Conservation (phyloP, 495 filamentous ascomycete species). For the Penicillium longicatenatum region DNA sequence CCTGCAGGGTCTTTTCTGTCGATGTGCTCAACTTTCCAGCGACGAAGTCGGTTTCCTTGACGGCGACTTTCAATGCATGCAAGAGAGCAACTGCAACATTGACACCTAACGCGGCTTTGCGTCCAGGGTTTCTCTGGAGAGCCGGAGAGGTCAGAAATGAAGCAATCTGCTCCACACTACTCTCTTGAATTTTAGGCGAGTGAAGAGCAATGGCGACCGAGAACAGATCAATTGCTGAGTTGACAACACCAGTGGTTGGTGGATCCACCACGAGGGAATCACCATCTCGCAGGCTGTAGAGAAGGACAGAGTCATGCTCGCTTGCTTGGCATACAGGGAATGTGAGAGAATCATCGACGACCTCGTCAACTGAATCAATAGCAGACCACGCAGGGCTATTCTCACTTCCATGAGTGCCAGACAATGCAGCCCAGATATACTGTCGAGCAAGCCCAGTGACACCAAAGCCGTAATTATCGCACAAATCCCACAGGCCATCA, state of each 20-base stretch:
- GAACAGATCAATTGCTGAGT: slow-evolving; percentile 89
- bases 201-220: slow-evolving; percentile 87
- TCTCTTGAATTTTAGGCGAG: slow-evolving; percentile 88
- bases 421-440: slow-evolving; percentile 69
- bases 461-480: slow-evolving; percentile 92
- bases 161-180: slow-evolving; percentile 88
- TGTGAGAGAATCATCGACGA: slow-evolving; percentile 66
- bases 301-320: slow-evolving; percentile 84
- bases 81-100: slow-evolving; percentile 86
- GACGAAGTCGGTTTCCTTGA: slow-evolving; percentile 72
- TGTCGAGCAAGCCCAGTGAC: slow-evolving; percentile 82
- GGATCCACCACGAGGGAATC: slow-evolving; percentile 68
- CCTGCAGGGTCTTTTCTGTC: slow-evolving; percentile 86
- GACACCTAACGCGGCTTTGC: slow-evolving; percentile 85
- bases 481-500: slow-evolving; percentile 91
- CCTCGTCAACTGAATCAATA: slow-evolving; percentile 63
- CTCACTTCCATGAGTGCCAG: slow-evolving; percentile 66
- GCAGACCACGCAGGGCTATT: slow-evolving; percentile 61
- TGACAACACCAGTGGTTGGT: slow-evolving; percentile 88
- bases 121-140: slow-evolving; percentile 82
- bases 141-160: slow-evolving; percentile 78
- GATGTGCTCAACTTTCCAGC: slow-evolving; percentile 72
- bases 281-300: slow-evolving; percentile 62
- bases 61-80: slow-evolving; percentile 77
- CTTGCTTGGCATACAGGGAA: slow-evolving; percentile 80